A percentile compares a stretch with the other conserved stretches of the same genome.
These are phyloP conservation scores for Tulasnella calospora DNA, from an alignment of 768 basidiomycete genomes.

Conservation along the genomic window DNA sequence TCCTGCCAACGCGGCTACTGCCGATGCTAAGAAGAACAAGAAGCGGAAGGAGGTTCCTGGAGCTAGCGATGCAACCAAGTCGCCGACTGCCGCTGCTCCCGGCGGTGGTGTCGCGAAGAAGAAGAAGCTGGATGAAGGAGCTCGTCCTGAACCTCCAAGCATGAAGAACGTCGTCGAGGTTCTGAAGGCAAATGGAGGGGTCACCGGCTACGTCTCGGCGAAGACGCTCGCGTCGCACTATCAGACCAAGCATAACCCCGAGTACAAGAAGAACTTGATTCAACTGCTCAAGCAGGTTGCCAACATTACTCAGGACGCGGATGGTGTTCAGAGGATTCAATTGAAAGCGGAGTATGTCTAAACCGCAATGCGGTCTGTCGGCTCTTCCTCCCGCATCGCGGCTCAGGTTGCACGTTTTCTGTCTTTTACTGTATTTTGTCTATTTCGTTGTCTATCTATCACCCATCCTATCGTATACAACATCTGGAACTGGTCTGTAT, in stretches of 20 bases:
- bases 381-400: not conserved
- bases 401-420: not conserved
- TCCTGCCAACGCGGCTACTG: conserved; percentile 34
- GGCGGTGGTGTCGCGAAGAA: conserved; percentile 36
- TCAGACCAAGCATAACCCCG: conserved; percentile 63
- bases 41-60: conserved; percentile 57
- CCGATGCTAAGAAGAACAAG: conserved; percentile 43
- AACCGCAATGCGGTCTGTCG: not conserved
- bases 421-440: not conserved
- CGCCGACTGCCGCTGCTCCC: not conserved
- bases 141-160: not conserved
- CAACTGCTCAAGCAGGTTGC: conserved; percentile 75
- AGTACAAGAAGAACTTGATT: conserved; percentile 71
- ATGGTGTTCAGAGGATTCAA: not conserved
- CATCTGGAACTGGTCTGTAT: not conserved
- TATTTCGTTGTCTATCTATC: not conserved
- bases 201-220: conserved; percentile 56
- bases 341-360: conserved; percentile 13
- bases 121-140: conserved; percentile 43
- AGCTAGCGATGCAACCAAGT: conserved; percentile 32
- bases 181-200: conserved; percentile 50
- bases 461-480: not conserved
- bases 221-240: conserved; percentile 78
- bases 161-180: conserved; percentile 63
- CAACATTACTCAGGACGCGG: conserved; percentile 45